Evolutionary conservation across 2,329 filamentous ascomycete genomes (phyloP).

Genomic region (Trichophyton verrucosum): DNA sequence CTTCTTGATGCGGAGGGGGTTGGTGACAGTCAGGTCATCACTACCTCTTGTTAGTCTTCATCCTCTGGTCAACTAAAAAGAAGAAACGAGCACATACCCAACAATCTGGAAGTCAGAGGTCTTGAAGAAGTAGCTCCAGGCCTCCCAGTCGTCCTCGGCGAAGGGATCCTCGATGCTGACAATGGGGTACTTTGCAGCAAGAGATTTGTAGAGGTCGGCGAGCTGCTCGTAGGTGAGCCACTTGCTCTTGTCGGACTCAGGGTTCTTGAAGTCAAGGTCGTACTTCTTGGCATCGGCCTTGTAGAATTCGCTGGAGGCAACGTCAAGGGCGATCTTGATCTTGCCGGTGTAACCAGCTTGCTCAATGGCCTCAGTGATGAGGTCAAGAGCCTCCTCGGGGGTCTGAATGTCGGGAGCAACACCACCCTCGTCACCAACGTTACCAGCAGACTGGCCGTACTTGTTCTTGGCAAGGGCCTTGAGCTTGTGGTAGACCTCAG

Average conservation of each 20-base stretch:
- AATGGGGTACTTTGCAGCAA: conserved; percentile 93
- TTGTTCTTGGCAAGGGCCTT: conserved; percentile 97
- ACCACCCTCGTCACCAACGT: conserved; percentile 99
- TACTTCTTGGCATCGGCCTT: conserved; percentile 97
- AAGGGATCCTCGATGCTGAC: conserved; percentile 98
- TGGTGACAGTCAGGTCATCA: conserved; percentile 98
- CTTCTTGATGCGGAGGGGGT: conserved; percentile 98
- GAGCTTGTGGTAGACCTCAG: conserved; percentile 96
- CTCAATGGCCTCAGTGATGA: conserved; percentile 91
- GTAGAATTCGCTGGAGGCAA: conserved; percentile 99
- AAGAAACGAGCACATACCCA: conserved; percentile 38
- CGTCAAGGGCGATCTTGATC: conserved; percentile 98
- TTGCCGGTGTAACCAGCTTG: conserved; percentile 88
- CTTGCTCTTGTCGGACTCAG: conserved; percentile 86
- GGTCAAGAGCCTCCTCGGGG: conserved; percentile 87
- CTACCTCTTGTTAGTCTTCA: conserved; percentile 25
- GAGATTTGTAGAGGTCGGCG: conserved; percentile 75
- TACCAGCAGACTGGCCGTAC: conserved; percentile 97
- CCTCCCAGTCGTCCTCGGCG: conserved; percentile 99
- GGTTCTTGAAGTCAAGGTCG: conserved; percentile 99
- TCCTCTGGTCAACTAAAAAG: not conserved
- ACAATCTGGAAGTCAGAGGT: conserved; percentile 97
- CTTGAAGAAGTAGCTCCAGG: conserved; percentile 99
- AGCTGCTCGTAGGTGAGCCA: conserved; percentile 99
- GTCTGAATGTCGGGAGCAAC: conserved; percentile 98